Evolutionary conservation across 208 protist genomes (phyloP).

Genomic region (Crithidia fasciculata): DNA sequence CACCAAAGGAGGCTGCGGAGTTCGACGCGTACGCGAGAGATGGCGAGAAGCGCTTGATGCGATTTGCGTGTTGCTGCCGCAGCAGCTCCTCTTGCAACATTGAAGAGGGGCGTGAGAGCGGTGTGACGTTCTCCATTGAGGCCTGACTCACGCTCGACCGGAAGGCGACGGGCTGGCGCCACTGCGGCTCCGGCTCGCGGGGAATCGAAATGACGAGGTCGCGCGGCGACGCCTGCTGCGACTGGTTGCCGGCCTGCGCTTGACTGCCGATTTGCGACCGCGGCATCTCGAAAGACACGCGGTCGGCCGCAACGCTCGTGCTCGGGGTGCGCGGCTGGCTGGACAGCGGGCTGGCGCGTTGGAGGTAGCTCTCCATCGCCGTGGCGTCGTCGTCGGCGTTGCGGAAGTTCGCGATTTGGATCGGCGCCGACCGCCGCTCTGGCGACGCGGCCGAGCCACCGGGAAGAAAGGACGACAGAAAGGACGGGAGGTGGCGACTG

Average conservation of each 20-base stretch:
- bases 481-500: neutral
- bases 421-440: slow-evolving; percentile 13
- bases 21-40: slow-evolving; percentile 1
- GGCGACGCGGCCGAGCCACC: neutral
- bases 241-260: neutral
- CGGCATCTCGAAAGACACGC: neutral
- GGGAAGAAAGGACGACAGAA: slow-evolving; percentile 1
- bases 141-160: slow-evolving; percentile 16
- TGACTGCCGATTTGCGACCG: slow-evolving; percentile 4
- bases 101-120: slow-evolving; percentile 14
- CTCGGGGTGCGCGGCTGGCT: slow-evolving; percentile 16
- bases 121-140: slow-evolving; percentile 9
- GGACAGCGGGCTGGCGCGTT: slow-evolving; percentile 7
- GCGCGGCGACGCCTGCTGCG: neutral
- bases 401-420: slow-evolving; percentile 19
- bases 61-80: slow-evolving; percentile 36
- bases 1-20: neutral
- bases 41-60: slow-evolving; percentile 37
- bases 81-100: slow-evolving; percentile 34
- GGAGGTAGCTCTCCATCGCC: slow-evolving; percentile 46
- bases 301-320: neutral
- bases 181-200: slow-evolving; percentile 18
- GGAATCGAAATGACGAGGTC: slow-evolving; percentile 2
- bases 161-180: neutral
- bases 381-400: slow-evolving; percentile 29